Evolutionary conservation across 2,329 filamentous ascomycete genomes (phyloP), one percentile per base, ranked within the genome.

Genomic region (Aspergillus pseudonomiae): DNA sequence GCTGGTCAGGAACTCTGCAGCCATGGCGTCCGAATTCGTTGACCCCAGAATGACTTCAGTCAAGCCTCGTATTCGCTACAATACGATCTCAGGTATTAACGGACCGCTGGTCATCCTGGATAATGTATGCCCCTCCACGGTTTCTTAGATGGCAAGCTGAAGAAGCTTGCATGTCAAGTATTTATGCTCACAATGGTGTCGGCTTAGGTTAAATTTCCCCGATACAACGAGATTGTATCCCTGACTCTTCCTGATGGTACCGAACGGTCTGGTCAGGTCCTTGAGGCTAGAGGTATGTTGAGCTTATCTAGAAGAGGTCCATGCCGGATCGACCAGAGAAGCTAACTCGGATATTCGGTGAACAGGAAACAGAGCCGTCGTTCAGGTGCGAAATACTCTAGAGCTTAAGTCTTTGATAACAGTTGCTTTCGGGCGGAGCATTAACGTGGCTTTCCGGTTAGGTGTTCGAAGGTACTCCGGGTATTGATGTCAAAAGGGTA

Each of bases 401-500:
- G 21, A 63, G 58, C 57, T 70, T 59, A 34, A 39, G 36, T 50
- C 45, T 52, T 57, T n/a, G 26, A 41, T 60, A 39, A 54, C 57
- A 26, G 56, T 59, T 64, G 30, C 60, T 59, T 19, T 45, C 39
- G 57, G 39, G 50, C 57, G 61, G 61, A 64, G 41, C 63, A 56
- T 72, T 74, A 67, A 76, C 67, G 43, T 56, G 53, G 59, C 53
- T 53, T 62, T 50, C 77, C 67, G 56, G 65, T 68, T 82, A 96
- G 91, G 94, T 98, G 72, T 99, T 99, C 79, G 95, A 99, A 83
- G 95, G 95, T 73, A 99, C 95, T 68, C 83, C 94, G 54, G 95
- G 95, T 77, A 95, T 99, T 79, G 95, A 99, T 87, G 95, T 99
- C 70, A 97, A 98, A 87, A 99, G 89, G 91, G 93, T 92, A 83